Evolutionary conservation across 2,329 filamentous ascomycete genomes (phyloP).

Genomic region (Chaetomium strumarium): DNA sequence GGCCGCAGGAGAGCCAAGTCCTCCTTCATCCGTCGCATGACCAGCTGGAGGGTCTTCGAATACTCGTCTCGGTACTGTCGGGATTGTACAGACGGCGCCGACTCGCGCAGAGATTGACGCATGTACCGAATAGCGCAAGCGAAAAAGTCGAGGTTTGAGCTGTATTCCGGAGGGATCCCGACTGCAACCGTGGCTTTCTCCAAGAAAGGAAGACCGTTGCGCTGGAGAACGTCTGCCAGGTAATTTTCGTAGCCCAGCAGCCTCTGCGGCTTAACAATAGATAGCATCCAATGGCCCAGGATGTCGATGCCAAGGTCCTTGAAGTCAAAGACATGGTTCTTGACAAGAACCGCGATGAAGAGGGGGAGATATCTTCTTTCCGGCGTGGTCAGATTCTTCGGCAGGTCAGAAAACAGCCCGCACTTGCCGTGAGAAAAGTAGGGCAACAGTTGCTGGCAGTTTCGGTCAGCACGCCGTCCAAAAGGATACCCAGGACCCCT

Average conservation of each 20-base stretch:
- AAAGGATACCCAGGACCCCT: not conserved
- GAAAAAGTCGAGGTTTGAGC: slow-evolving; percentile 44
- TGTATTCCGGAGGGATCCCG: slow-evolving; percentile 41
- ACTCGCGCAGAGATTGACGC: slow-evolving; percentile 42
- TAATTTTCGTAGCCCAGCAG: slow-evolving; percentile 44
- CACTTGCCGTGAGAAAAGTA: slow-evolving; percentile 45
- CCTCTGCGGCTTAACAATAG: slow-evolving; percentile 44
- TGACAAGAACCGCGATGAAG: slow-evolving; percentile 47
- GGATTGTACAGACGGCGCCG: slow-evolving; percentile 29
- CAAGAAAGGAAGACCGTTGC: slow-evolving; percentile 39
- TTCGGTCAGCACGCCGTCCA: slow-evolving; percentile 20
- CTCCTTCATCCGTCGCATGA: slow-evolving; percentile 50
- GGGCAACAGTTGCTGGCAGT: slow-evolving; percentile 35
- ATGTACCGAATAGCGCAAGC: slow-evolving; percentile 44
- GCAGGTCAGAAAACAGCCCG: slow-evolving; percentile 41
- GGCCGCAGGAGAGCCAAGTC: slow-evolving; percentile 39
- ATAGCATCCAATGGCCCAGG: slow-evolving; percentile 47
- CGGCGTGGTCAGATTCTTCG: slow-evolving; percentile 34
- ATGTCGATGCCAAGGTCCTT: slow-evolving; percentile 40
- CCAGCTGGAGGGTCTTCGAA: slow-evolving; percentile 37
- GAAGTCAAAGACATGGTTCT: slow-evolving; percentile 42
- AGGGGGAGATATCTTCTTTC: slow-evolving; percentile 44
- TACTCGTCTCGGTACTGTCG: slow-evolving; percentile 37
- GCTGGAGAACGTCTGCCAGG: slow-evolving; percentile 42
- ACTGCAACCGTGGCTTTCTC: slow-evolving; percentile 34